These are phyloP conservation scores for Cinchona pubescens DNA, from an alignment of 257 asterid genomes.

Conservation along the genomic window DNA sequence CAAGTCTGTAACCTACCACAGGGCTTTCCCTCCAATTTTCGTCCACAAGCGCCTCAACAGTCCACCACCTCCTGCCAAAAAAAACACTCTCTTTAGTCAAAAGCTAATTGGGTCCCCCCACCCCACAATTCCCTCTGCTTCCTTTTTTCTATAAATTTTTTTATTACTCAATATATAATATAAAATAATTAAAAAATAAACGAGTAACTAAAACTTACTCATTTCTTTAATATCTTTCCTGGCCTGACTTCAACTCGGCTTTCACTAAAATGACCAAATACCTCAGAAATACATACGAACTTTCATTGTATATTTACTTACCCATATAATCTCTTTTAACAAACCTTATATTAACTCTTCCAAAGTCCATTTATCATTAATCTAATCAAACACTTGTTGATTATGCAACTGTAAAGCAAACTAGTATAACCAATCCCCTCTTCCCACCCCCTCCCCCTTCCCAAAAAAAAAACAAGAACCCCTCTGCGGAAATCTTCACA, in stretches of 20 bases:
- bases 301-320: background rate
- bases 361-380: conserved; percentile 2
- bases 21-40: conserved; percentile 41
- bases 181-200: no score
- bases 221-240: conserved; percentile 33
- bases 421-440: background rate
- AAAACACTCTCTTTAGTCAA: conserved; percentile 45
- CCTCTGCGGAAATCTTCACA: background rate
- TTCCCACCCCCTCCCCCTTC: background rate
- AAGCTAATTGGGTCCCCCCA: conserved; percentile 44
- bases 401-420: conserved; percentile 42
- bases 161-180: no score
- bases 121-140: conserved; percentile 7
- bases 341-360: conserved; percentile 7
- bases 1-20: conserved; percentile 28
- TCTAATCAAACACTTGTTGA: conserved; percentile 18
- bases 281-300: conserved; percentile 11
- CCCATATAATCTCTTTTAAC: background rate
- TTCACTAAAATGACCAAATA: conserved; percentile 14
- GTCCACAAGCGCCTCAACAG: conserved; percentile 25
- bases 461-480: background rate
- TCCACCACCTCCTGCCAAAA: conserved; percentile 30
- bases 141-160: no score
- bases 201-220: no score
- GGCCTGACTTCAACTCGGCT: conserved; percentile 41